Percentiles rank a stretch among this genome's conserved stretches.
Evolutionary conservation across 2,329 filamentous ascomycete genomes (phyloP).

Genomic region (Botrytis elliptica): DNA sequence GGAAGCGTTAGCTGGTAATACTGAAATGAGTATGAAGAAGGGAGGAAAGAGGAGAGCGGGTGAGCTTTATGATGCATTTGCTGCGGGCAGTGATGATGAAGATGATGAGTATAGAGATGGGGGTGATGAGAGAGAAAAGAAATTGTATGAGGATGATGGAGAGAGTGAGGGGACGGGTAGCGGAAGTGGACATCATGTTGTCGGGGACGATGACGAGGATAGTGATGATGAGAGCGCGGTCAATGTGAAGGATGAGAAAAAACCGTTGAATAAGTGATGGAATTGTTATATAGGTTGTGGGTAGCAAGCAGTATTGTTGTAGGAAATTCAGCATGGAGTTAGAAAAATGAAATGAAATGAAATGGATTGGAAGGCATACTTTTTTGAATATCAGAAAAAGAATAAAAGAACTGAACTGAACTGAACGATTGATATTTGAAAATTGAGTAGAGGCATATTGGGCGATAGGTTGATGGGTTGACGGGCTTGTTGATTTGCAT

Average conservation of each 20-base stretch:
- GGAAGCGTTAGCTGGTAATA: constrained; percentile 50
- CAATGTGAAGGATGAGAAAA: constrained; percentile 26
- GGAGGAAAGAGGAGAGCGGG: constrained; percentile 63
- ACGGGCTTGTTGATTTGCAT: neutral
- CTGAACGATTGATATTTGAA: neutral
- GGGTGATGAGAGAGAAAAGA: constrained; percentile 36
- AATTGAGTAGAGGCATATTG: neutral
- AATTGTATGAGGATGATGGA: constrained; percentile 37
- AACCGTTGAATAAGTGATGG: constrained; percentile 18
- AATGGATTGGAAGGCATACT: neutral
- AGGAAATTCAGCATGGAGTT: neutral
- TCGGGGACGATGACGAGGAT: constrained; percentile 50
- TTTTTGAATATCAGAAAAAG: neutral
- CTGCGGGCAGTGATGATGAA: constrained; percentile 81
- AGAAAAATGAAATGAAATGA: neutral
- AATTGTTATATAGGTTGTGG: neutral
- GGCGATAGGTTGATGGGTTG: neutral
- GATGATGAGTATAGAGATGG: constrained; percentile 46
- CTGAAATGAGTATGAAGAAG: constrained; percentile 49
- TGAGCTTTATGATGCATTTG: constrained; percentile 96
- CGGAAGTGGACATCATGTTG: constrained; percentile 47
- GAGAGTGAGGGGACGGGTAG: constrained; percentile 38
- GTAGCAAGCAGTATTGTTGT: neutral
- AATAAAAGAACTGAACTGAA: neutral
- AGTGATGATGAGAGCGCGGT: constrained; percentile 41